Evolutionary conservation across 140 eudicot genomes (phyloP).

Genomic region (Anethum foeniculum): DNA sequence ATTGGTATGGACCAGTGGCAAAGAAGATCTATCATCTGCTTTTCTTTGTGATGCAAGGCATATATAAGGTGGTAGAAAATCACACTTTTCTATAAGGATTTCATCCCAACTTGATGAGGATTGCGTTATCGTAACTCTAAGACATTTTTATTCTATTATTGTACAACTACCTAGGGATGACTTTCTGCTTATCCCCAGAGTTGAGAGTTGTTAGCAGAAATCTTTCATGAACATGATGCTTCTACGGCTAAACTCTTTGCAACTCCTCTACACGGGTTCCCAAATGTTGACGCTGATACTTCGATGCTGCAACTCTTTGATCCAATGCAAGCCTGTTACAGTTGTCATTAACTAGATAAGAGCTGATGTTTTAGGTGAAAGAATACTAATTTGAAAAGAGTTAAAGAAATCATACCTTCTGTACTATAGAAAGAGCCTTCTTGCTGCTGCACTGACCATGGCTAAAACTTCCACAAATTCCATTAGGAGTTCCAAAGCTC

Average conservation of each 20-base stretch:
- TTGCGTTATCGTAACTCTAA: background rate
- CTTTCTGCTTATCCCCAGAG: background rate
- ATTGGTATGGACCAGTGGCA: background rate
- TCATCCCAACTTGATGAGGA: background rate
- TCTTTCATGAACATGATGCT: constrained; percentile 58
- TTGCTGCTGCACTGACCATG: constrained; percentile 77
- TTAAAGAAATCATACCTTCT: constrained; percentile 35
- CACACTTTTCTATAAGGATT: background rate
- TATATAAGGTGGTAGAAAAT: background rate
- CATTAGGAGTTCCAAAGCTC: constrained; percentile 87
- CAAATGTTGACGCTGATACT: constrained; percentile 51
- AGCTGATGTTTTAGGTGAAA: background rate
- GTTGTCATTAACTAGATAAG: background rate
- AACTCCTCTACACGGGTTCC: constrained; percentile 72
- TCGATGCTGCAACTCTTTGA: constrained; percentile 59
- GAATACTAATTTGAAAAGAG: background rate
- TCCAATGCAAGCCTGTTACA: constrained; percentile 69
- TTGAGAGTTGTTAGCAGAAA: background rate
- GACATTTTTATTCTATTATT: constrained; percentile 14
- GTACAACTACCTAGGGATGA: constrained; percentile 11
- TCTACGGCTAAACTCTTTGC: constrained; percentile 82
- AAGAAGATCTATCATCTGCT: background rate
- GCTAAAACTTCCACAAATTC: constrained; percentile 75
- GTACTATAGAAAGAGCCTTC: constrained; percentile 49
- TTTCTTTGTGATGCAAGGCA: background rate